phyloP scores from a whole-genome alignment of 345 rosid genomes.

The Aethionema arabicum region DNA sequence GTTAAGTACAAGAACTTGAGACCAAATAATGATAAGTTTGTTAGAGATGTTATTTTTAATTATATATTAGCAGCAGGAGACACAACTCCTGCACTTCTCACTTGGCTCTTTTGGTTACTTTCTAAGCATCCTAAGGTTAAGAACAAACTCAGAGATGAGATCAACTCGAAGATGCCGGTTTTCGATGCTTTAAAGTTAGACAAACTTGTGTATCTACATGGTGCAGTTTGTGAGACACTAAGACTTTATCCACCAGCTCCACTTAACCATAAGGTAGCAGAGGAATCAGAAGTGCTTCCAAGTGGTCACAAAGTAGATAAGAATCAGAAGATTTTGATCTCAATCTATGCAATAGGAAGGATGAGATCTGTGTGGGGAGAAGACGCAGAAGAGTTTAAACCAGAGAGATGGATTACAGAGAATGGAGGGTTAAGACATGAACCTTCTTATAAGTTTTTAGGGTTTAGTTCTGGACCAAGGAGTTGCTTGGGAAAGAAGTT shows the following conservation, averaged over 20 bases:
- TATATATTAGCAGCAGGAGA: conserved; percentile 48
- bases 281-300: conserved; percentile 22
- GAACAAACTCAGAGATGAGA: conserved; percentile 44
- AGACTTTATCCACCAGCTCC: conserved; percentile 34
- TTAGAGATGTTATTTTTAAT: conserved; percentile 45
- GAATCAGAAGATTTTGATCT: background rate
- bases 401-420: conserved; percentile 38
- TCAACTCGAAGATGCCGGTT: conserved; percentile 15
- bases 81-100: conserved; percentile 27
- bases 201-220: conserved; percentile 28
- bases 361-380: conserved; percentile 42
- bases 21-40: conserved; percentile 32
- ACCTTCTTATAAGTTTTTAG: conserved; percentile 16
- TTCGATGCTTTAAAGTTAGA: conserved; percentile 2
- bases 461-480: conserved; percentile 21
- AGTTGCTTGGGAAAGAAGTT: conserved; percentile 5
- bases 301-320: conserved; percentile 24
- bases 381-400: conserved; percentile 40
- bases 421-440: conserved; percentile 27
- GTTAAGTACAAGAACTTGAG: background rate
- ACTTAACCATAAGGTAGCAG: background rate
- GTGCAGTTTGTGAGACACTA: conserved; percentile 16
- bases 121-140: conserved; percentile 36
- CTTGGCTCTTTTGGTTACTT: conserved; percentile 53
- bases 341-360: conserved; percentile 27